phyloP scores from a whole-genome alignment of 306 rosid species.

The Cucumis sativus region DNA sequence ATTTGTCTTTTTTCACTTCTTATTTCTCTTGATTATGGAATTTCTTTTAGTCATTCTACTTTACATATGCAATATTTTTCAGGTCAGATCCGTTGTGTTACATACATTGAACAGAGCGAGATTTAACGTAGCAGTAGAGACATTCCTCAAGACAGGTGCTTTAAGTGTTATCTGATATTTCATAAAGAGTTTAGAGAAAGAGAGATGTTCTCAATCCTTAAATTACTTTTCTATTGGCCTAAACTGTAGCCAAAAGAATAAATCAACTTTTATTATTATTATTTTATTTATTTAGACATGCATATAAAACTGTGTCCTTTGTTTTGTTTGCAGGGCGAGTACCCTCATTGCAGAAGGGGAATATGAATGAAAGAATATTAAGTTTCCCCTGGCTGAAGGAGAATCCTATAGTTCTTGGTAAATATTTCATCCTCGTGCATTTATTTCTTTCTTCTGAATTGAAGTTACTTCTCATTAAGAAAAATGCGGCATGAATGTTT shows the following conservation, averaged over 20 bases:
- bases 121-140: conserved; percentile 79
- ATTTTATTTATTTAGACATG: not conserved
- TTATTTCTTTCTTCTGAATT: not conserved
- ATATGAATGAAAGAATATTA: conserved; percentile 61
- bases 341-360: conserved; percentile 76
- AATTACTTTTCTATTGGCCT: not conserved
- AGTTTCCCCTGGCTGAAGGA: conserved; percentile 86
- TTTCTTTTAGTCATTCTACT: conserved; percentile 13
- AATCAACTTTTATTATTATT: no score
- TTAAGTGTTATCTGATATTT: not conserved
- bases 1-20: conserved; percentile 3
- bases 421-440: conserved; percentile 2
- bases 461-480: not conserved
- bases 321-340: conserved; percentile 52
- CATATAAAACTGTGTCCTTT: conserved; percentile 3
- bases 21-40: conserved; percentile 4
- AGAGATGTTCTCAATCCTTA: not conserved
- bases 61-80: conserved; percentile 8
- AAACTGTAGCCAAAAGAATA: not conserved
- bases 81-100: conserved; percentile 94
- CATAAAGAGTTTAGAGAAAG: not conserved
- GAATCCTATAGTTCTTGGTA: conserved; percentile 84
- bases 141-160: conserved; percentile 80
- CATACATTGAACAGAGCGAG: conserved; percentile 88
- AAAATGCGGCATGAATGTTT: not conserved